Evolutionary conservation across 192 early-diverging fungal species (phyloP).

Genomic region (Coemansia sp.): DNA sequence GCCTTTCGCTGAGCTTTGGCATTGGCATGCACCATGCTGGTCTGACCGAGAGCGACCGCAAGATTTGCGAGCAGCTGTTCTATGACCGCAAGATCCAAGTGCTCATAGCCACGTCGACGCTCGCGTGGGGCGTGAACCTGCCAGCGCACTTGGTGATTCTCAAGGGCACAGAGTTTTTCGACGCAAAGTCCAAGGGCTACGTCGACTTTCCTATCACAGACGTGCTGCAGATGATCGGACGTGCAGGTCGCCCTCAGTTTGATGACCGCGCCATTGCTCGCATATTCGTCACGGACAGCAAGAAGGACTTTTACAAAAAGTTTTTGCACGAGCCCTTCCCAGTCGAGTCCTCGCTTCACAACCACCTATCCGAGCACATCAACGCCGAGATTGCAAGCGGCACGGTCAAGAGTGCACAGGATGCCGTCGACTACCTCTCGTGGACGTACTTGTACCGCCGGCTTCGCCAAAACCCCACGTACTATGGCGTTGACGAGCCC

Average conservation of each 20-base stretch:
- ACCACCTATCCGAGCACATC: slow-evolving; percentile 78
- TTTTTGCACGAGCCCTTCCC: slow-evolving; percentile 95
- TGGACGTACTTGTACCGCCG: slow-evolving; percentile 97
- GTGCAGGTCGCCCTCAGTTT: slow-evolving; percentile 94
- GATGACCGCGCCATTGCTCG: slow-evolving; percentile 89
- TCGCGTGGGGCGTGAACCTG: slow-evolving; percentile 98
- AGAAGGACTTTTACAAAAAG: slow-evolving; percentile 98
- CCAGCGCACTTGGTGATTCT: slow-evolving; percentile 97
- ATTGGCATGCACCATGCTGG: slow-evolving; percentile 98
- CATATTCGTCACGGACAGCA: slow-evolving; percentile 91
- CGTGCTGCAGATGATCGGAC: slow-evolving; percentile 98
- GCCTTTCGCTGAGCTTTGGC: slow-evolving; percentile 83
- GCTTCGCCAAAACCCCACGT: slow-evolving; percentile 90
- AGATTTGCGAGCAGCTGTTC: slow-evolving; percentile 90
- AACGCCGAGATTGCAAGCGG: slow-evolving; percentile 92
- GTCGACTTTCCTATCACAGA: slow-evolving; percentile 98
- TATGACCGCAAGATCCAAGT: slow-evolving; percentile 94
- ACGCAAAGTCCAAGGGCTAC: slow-evolving; percentile 84
- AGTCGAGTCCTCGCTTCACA: slow-evolving; percentile 79
- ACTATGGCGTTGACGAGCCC: slow-evolving; percentile 84
- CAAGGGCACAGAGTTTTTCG: slow-evolving; percentile 97
- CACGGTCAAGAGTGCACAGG: slow-evolving; percentile 85
- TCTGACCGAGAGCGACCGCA: slow-evolving; percentile 80
- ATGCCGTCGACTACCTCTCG: slow-evolving; percentile 91
- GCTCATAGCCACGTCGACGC: slow-evolving; percentile 89